Evolutionary conservation across 1,284 basidiomycete genomes (phyloP), one percentile per base, ranked within the genome.

Genomic region (Coniferiporia weirii): DNA sequence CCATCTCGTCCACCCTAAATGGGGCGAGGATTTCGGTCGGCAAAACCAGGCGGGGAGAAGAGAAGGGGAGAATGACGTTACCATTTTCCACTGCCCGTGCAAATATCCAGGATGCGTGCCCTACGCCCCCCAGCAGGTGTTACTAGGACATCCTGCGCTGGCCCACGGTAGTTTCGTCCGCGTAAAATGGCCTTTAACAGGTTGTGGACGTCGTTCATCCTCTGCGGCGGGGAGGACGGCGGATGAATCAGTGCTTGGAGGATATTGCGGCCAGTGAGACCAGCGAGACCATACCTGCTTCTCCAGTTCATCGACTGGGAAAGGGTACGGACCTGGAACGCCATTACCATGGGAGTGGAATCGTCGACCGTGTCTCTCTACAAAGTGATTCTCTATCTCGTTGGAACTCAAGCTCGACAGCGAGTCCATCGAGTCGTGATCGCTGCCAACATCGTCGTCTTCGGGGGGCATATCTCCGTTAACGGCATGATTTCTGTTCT

Each of bases 51-150:
- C 12, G 20, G n/a, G 35, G 22, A 46, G 9, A 52, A 57, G 62
- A 19, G 22, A 54, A 58, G 54, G n/a, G 12, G 20, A n/a, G 35
- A n/a, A 45, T 8, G 35, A 60, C 48, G 27, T 63, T 65, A 88
- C 88, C 88, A 91, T 71, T 70, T 73, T 10, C 88, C 88, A 17
- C 77, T 86, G 12, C 88, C 88, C 15, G 84, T 87, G 60, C 88
- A 83, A 34, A 89, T 66, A 69, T 91, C 88, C 44, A 91, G 74
- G 47, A 78, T 84, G 59, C 77, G 75, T 66, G 74, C 77, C 53
- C 74, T 75, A 59, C 75, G 68, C 13, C 64, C 71, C 36, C 65
- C 69, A 4, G 68, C 65, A 55, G 72, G 67, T 45, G 66, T 65
- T 40, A 69, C 72, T 56, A 91, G 74, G 20, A 80, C 71, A 57